These are phyloP conservation scores for Melanopsichium pennsylvanicum DNA, from an alignment of 1,284 basidiomycete genomes.

Conservation along the genomic window DNA sequence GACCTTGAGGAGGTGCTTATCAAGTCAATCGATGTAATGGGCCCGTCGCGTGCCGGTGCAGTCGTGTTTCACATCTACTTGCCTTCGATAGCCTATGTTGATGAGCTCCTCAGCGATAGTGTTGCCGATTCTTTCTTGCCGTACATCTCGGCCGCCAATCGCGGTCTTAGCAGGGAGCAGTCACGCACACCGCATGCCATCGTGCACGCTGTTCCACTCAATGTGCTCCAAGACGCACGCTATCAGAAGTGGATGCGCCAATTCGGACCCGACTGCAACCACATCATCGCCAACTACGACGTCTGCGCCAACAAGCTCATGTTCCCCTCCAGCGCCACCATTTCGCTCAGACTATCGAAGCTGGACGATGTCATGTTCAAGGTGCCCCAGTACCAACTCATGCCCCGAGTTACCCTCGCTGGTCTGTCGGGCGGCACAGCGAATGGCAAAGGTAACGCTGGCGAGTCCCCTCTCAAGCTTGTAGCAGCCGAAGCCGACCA, in stretches of 20 bases:
- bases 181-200: slow-evolving; percentile 69
- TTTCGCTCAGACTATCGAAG: slow-evolving; percentile 76
- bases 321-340: slow-evolving; percentile 78
- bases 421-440: not conserved
- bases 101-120: slow-evolving; percentile 69
- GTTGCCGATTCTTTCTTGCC: slow-evolving; percentile 69
- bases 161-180: slow-evolving; percentile 58
- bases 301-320: slow-evolving; percentile 75
- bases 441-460: not conserved
- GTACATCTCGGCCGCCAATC: slow-evolving; percentile 52
- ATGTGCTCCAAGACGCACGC: slow-evolving; percentile 71
- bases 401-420: slow-evolving; percentile 10
- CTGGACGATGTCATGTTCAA: slow-evolving; percentile 80
- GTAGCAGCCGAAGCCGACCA: slow-evolving; percentile 26
- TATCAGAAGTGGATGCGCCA: slow-evolving; percentile 78
- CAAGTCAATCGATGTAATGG: slow-evolving; percentile 62
- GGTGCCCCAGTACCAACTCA: slow-evolving; percentile 71
- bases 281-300: slow-evolving; percentile 70
- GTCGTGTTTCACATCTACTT: slow-evolving; percentile 69
- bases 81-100: slow-evolving; percentile 76
- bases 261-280: slow-evolving; percentile 72
- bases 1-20: slow-evolving; percentile 38
- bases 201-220: slow-evolving; percentile 50
- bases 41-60: slow-evolving; percentile 76
- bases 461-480: slow-evolving; percentile 12